Evolutionary conservation across 2,329 filamentous ascomycete species (phyloP), one percentile per base, ranked within the genome.

Genomic region (Penicillium sp.): DNA sequence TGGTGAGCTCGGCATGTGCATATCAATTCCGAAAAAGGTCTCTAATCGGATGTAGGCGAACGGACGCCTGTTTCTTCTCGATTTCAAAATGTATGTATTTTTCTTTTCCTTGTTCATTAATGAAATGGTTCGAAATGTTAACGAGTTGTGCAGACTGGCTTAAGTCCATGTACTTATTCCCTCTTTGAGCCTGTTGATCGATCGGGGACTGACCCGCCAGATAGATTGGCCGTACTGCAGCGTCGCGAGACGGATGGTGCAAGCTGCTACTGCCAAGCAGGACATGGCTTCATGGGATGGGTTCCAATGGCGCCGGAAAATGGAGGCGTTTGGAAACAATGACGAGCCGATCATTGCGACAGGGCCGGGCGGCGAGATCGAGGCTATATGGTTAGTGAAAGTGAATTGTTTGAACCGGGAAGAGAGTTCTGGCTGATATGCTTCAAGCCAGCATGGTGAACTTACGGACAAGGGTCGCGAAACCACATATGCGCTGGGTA

Each of bases 211-310:
- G 56, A 65, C 44, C 46, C 58, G 44, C 28, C 40, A 36, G 54
- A 5, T 39, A 76, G 77, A 82, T 69, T 98, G 93, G 93, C 89
- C 93, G 1, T 97, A 96, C 71, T 98, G 93, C 72, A 79, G 80
- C 55, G 81, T 84, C 45, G 87, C 86, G 18, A 79, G 81, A 49
- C 83, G 85, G 55, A 78, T 97, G 64, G 80, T 76, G 22, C 79
- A 79, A 49, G 76, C 80, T 49, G 76, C 84, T 20, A 73, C 81
- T 53, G 72, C 72, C 31, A 77, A 71, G 37, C 75, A 76, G 46
- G 76, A 76, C 60, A 68, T 70, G 49, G 73, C 68, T 28, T 64
- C 70, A 42, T 85, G 79, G 80, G 77, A 81, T 57, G 70, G 71
- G 1, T 72, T 85, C 49, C 74, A 77, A 57, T 85, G 80, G 70